Evolutionary conservation across 2,329 filamentous ascomycete genomes (phyloP), one percentile per base, ranked within the genome.

Genomic region (Cladophialophora psammophila): DNA sequence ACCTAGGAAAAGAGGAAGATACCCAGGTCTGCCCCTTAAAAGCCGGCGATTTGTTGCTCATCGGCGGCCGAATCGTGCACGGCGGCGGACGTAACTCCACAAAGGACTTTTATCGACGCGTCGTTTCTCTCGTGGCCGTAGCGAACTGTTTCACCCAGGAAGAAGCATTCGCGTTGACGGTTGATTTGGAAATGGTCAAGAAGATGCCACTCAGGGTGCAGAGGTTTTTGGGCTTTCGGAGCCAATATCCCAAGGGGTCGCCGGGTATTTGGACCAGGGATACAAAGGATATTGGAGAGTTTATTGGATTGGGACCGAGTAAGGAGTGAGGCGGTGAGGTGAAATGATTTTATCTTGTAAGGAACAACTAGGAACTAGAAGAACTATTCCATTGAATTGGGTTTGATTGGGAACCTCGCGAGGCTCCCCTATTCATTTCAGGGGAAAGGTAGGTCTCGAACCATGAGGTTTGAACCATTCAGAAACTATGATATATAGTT

Each of bases 11-110:
- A 7, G 34, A 15, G 0, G 68, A 73, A 20, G 48, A 59, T 13
- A 72, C 70, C 1, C 48, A 72, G 9, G 64, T 71, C 1, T 70
- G 66, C 4, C 35, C 36, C 3, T 71, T 73, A 70, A 68, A 71
- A 38, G 56, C 72, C 4, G 71, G 72, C 9, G 72, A 72, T 56
- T 59, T 38, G 5, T 15, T 68, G 18, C 48, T 72, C 13, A 59
- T 72, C 18, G 63, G 48, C 31, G 70, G 67, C 31, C 71, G 71
- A 54, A 54, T 55, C 7, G 60, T 70, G 20, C 72, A 73, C 60
- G 72, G 71, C 26, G 70, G 69, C 34, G 72, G 68, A n/a, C 59
- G 52, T 8, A 72, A 71, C 58, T 54, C 50, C 20, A 69, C 66
- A 10, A 48, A 35, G 7, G 48, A 64, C 36, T 9, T 48, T 9